These are phyloP conservation scores for Alternaria infectoria DNA, from an alignment of 2,329 filamentous ascomycete genomes.

Conservation along the genomic window DNA sequence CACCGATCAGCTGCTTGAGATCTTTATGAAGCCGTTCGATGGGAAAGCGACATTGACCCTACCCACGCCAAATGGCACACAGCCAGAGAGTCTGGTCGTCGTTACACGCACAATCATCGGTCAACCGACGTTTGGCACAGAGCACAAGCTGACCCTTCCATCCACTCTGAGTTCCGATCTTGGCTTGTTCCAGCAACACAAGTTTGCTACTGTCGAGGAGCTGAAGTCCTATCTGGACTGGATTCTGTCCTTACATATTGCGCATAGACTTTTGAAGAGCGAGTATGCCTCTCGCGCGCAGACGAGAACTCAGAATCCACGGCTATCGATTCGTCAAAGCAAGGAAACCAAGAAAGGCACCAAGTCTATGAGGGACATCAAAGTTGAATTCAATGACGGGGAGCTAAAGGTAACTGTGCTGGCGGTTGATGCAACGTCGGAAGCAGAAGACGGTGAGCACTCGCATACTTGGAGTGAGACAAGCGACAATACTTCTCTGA, in stretches of 20 bases:
- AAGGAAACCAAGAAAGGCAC: conserved; percentile 28
- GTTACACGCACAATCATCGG: conserved; percentile 42
- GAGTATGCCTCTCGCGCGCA: conserved; percentile 27
- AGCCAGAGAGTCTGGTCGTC: conserved; percentile 32
- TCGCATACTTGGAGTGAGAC: conserved; percentile 35
- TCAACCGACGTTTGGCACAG: conserved; percentile 43
- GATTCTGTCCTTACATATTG: conserved; percentile 40
- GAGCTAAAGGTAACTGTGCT: conserved; percentile 20
- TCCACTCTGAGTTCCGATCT: conserved; percentile 35
- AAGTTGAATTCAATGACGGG: conserved; percentile 26
- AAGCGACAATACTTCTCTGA: conserved; percentile 17
- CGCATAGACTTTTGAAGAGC: conserved; percentile 36
- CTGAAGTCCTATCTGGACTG: conserved; percentile 42
- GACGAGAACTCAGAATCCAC: conserved; percentile 28
- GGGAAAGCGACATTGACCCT: conserved; percentile 37
- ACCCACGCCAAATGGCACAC: conserved; percentile 25
- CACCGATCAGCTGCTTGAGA: conserved; percentile 39
- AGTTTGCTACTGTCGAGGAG: conserved; percentile 37
- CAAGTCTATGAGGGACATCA: conserved; percentile 26
- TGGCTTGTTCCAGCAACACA: conserved; percentile 36
- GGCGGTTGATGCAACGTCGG: conserved; percentile 3
- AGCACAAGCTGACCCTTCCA: conserved; percentile 43
- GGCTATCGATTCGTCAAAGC: conserved; percentile 26
- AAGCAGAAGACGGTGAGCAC: conserved; percentile 16
- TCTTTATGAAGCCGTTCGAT: conserved; percentile 38